phyloP scores from a whole-genome alignment of 108 stramenopile genomes.

The Skeletonema menzelii region DNA sequence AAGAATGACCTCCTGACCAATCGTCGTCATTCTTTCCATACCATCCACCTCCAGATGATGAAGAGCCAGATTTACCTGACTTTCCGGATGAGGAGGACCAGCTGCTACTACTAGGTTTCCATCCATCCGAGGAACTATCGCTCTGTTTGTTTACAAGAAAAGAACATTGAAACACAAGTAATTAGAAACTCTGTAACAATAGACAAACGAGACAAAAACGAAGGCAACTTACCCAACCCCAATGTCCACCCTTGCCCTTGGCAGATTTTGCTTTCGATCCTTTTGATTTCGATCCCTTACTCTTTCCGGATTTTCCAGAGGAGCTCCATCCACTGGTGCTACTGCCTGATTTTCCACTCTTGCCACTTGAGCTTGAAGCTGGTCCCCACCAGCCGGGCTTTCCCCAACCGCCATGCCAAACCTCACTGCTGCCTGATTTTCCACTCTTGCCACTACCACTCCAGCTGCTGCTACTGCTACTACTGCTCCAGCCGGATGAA shows the following conservation, averaged over 20 bases:
- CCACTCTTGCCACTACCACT: not conserved
- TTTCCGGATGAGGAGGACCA: not conserved
- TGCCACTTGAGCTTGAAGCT: not conserved
- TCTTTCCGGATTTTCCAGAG: slow-evolving; percentile 2
- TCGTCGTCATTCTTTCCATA: not conserved
- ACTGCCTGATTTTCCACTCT: slow-evolving; percentile 6
- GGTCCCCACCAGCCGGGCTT: slow-evolving; percentile 2
- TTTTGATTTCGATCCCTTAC: not conserved
- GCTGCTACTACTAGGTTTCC: too few relatives aligned
- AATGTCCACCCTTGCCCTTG: not conserved
- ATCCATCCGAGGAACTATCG: not conserved
- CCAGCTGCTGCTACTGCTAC: too few relatives aligned
- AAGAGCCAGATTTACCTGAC: not conserved
- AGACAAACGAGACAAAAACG: not conserved
- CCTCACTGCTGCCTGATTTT: not conserved
- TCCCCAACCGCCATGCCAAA: slow-evolving; percentile 4
- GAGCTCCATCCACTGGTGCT: not conserved
- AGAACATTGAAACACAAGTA: not conserved
- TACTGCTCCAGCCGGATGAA: not conserved
- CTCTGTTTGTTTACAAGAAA: not conserved
- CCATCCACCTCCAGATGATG: not conserved
- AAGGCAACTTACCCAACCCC: not conserved
- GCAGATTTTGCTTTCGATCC: not conserved
- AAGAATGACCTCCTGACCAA: not conserved
- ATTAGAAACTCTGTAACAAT: not conserved